A percentile compares a stretch with the other conserved stretches of the same genome.
phyloP scores from a whole-genome alignment of 2,329 filamentous ascomycete species.

The Fonsecaea erecta region DNA sequence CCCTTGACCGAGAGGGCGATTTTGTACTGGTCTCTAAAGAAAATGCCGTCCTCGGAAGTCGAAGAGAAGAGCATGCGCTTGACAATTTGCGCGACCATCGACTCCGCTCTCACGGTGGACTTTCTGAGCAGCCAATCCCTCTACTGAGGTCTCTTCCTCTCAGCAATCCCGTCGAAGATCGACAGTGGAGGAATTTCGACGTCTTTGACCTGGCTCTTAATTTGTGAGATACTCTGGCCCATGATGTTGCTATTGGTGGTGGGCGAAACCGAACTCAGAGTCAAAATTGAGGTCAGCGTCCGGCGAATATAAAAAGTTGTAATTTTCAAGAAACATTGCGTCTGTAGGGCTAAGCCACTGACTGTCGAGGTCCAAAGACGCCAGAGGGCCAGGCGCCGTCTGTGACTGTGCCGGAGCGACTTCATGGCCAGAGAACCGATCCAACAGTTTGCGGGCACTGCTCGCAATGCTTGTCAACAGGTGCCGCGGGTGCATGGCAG shows the following conservation, averaged over 20 bases:
- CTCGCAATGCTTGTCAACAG: constrained; percentile 39
- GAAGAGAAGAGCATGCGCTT: constrained; percentile 45
- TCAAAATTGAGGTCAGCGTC: constrained; percentile 42
- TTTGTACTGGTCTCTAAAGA: constrained; percentile 47
- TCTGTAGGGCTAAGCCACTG: constrained; percentile 36
- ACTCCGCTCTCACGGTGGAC: constrained; percentile 49
- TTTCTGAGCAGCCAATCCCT: constrained; percentile 49
- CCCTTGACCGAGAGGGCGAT: constrained; percentile 49
- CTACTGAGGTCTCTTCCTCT: constrained; percentile 43
- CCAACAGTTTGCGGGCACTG: constrained; percentile 38
- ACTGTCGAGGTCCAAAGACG: constrained; percentile 24
- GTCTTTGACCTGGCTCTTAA: constrained; percentile 49
- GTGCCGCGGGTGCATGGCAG: constrained; percentile 40
- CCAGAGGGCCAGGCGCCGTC: constrained; percentile 8
- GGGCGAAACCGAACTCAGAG: constrained; percentile 32
- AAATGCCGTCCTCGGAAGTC: constrained; percentile 47
- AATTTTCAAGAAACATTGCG: constrained; percentile 36
- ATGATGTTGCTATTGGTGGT: constrained; percentile 9
- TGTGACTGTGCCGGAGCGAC: neutral
- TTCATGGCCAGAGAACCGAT: constrained; percentile 28
- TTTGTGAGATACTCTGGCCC: constrained; percentile 26
- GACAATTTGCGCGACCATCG: constrained; percentile 42
- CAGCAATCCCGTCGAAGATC: constrained; percentile 18
- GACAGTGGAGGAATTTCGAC: constrained; percentile 48
- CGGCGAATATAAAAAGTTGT: constrained; percentile 41